Percentiles rank a stretch among this genome's conserved stretches.
Conservation (phyloP, 2,329 filamentous ascomycete genomes). For the Ophiostoma sp. region DNA sequence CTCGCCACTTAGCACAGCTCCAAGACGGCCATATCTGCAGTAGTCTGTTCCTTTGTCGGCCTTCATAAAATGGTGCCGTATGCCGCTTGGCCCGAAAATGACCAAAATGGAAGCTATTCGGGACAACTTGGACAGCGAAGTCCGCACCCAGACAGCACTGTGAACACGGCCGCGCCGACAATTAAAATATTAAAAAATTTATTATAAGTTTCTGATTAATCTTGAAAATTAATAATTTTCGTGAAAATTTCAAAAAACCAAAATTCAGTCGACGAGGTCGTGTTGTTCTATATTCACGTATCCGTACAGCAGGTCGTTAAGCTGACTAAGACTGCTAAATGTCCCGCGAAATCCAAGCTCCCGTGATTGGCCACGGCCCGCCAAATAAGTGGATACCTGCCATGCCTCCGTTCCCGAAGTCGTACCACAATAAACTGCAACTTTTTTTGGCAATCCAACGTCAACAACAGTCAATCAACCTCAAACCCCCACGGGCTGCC, state of each 20-base stretch:
- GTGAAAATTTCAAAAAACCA: no score
- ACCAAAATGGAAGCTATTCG: constrained; percentile 16
- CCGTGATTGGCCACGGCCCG: constrained; percentile 11
- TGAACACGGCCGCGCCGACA: not conserved
- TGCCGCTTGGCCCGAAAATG: not conserved
- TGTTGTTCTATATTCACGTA: not conserved
- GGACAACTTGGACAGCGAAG: constrained; percentile 12
- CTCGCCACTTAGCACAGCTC: not conserved
- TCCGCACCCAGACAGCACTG: not conserved
- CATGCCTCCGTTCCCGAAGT: constrained; percentile 4
- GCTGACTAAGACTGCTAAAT: constrained; percentile 3
- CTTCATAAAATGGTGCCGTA: not conserved
- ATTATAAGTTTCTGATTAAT: not conserved
- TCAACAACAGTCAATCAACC: not conserved
- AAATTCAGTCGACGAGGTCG: not conserved
- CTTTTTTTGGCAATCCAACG: constrained; percentile 20
- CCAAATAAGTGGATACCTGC: constrained; percentile 7
- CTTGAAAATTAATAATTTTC: no score
- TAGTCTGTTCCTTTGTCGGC: not conserved
- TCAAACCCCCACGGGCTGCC: constrained; percentile 3
- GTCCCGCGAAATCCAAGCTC: not conserved
- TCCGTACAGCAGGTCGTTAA: not conserved
- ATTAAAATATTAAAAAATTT: not conserved
- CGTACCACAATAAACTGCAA: constrained; percentile 21
- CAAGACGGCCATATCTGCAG: not conserved